phyloP scores from a whole-genome alignment of 225 moss, liverwort and hornwort genomes.

The Bryoerythrophyllum caledonicum region DNA sequence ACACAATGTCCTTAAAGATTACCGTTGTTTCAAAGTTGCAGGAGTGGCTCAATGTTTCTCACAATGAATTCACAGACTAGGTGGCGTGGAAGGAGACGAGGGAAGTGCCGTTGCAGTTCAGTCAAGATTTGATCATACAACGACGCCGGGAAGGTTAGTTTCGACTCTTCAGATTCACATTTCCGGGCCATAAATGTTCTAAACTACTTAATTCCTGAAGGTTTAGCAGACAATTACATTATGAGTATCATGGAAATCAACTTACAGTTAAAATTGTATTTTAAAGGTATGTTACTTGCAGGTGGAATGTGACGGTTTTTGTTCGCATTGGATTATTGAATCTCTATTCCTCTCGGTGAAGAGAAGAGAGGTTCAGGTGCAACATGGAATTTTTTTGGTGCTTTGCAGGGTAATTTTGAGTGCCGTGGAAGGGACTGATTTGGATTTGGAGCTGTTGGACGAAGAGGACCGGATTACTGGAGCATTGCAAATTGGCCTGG shows the following conservation, averaged over 20 bases:
- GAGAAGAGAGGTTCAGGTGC: not conserved
- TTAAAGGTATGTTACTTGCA: not conserved
- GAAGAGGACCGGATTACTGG: slow-evolving; percentile 49
- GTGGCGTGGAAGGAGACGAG: slow-evolving; percentile 33
- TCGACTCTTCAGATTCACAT: not conserved
- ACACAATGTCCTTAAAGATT: not conserved
- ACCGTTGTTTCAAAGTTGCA: slow-evolving; percentile 1
- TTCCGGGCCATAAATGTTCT: not conserved
- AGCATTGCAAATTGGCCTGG: slow-evolving; percentile 50
- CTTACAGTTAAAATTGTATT: not conserved
- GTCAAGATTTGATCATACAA: slow-evolving; percentile 58
- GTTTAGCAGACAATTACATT: not conserved
- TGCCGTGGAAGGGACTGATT: slow-evolving; percentile 21
- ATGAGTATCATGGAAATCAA: not conserved
- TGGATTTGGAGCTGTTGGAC: slow-evolving; percentile 35
- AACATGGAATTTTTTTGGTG: slow-evolving; percentile 4
- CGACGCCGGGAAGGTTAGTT: slow-evolving; percentile 52
- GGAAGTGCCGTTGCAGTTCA: slow-evolving; percentile 53
- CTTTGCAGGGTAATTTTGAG: slow-evolving; percentile 28
- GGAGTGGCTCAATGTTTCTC: not conserved
- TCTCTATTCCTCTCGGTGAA: not conserved
- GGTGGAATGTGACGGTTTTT: not conserved
- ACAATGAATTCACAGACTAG: slow-evolving; percentile 20
- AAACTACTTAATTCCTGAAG: not conserved
- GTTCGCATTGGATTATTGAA: not conserved